Conservation (phyloP, 176 grass and related monocot species). For the Saccharum spontaneum region DNA sequence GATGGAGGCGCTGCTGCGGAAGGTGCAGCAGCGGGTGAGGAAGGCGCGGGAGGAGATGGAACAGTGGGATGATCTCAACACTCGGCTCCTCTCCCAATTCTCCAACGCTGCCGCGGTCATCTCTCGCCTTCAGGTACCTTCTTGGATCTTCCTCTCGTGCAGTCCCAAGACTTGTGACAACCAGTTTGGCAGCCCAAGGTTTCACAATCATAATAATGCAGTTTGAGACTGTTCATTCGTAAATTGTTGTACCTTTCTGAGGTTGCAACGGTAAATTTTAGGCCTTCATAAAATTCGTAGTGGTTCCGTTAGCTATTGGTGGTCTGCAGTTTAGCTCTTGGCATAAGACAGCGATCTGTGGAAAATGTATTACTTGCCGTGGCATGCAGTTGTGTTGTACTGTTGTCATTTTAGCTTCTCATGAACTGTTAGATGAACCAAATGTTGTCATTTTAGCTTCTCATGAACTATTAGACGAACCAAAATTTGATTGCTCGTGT, state of each 20-base stretch:
- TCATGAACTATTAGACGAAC: neutral
- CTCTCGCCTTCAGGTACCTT: constrained; percentile 55
- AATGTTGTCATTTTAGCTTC: neutral
- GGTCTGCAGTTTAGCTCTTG: neutral
- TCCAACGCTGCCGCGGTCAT: constrained; percentile 53
- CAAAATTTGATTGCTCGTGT: neutral
- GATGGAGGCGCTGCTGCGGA: constrained; percentile 67
- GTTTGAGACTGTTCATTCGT: neutral
- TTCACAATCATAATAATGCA: neutral
- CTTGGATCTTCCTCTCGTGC: neutral
- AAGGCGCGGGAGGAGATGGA: constrained; percentile 50
- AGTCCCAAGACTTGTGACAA: neutral
- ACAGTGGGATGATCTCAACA: constrained; percentile 68
- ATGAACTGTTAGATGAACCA: too few species aligned
- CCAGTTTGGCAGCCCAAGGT: neutral
- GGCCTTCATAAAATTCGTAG: neutral
- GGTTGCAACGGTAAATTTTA: neutral
- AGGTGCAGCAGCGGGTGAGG: constrained; percentile 68
- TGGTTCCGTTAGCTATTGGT: neutral
- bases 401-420: too few species aligned
- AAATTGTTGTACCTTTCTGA: neutral
- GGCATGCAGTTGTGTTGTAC: neutral
- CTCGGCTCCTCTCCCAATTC: constrained; percentile 51
- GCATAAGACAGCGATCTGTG: neutral
- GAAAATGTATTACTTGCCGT: neutral